phyloP scores from a whole-genome alignment of 2,329 filamentous ascomycete genomes.

The Epicoccum sorghinum region DNA sequence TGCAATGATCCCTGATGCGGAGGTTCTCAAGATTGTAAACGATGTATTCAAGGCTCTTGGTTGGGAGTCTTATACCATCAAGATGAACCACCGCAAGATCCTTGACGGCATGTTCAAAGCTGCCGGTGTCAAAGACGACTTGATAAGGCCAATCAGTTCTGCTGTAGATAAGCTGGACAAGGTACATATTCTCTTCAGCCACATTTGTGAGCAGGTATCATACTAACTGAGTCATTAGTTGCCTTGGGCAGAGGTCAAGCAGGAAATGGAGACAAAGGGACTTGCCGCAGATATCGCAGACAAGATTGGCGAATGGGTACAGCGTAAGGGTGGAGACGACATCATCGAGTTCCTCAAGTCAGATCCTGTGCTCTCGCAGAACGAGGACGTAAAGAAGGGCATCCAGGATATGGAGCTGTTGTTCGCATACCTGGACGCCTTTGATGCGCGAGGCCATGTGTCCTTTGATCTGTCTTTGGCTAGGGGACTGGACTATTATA shows the following conservation, averaged over 20 bases:
- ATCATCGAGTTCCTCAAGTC: slow-evolving; percentile 59
- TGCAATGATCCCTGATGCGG: slow-evolving; percentile 89
- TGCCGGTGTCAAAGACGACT: slow-evolving; percentile 84
- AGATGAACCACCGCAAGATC: slow-evolving; percentile 94
- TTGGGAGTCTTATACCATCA: slow-evolving; percentile 81
- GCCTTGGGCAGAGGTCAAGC: slow-evolving; percentile 86
- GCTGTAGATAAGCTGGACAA: slow-evolving; percentile 98
- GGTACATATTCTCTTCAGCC: slow-evolving; percentile 44
- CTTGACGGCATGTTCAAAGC: slow-evolving; percentile 91
- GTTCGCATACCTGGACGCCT: slow-evolving; percentile 81
- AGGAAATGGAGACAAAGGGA: slow-evolving; percentile 95
- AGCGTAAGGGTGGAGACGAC: slow-evolving; percentile 75
- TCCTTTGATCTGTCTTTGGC: slow-evolving; percentile 92
- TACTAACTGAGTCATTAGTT: slow-evolving; percentile 37
- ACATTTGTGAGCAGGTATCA: background rate
- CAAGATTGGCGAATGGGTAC: slow-evolving; percentile 84
- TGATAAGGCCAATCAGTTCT: slow-evolving; percentile 87
- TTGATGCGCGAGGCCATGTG: slow-evolving; percentile 72
- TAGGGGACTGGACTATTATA: slow-evolving; percentile 91
- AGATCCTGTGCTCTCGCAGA: slow-evolving; percentile 55
- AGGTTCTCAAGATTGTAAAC: slow-evolving; percentile 81
- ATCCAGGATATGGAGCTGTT: slow-evolving; percentile 81
- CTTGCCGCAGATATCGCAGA: slow-evolving; percentile 78
- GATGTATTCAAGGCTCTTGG: slow-evolving; percentile 85
- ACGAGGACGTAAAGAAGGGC: slow-evolving; percentile 73